These are phyloP conservation scores for Pyrenophora graminea DNA, from an alignment of 2,329 filamentous ascomycete species.

Conservation along the genomic window DNA sequence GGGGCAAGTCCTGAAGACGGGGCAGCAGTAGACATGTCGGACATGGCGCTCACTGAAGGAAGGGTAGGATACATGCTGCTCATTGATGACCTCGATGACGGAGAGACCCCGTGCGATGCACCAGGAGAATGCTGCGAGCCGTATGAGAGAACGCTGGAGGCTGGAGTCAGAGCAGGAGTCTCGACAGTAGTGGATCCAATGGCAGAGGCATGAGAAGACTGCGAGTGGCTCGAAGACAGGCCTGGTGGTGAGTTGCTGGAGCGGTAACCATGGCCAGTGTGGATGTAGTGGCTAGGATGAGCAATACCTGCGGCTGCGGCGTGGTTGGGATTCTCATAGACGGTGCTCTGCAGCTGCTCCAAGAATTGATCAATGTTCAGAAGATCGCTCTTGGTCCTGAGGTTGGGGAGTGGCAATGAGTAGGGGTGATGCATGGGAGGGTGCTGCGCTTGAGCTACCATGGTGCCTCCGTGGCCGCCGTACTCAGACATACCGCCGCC, in stretches of 20 bases:
- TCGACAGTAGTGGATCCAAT: slow-evolving; percentile 54
- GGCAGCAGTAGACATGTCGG: slow-evolving; percentile 63
- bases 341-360: slow-evolving; percentile 92
- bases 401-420: slow-evolving; percentile 84
- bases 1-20: slow-evolving; percentile 71
- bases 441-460: slow-evolving; percentile 58
- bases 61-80: slow-evolving; percentile 75
- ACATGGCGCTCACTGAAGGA: slow-evolving; percentile 70
- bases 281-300: slow-evolving; percentile 71
- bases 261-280: slow-evolving; percentile 57
- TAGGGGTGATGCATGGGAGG: slow-evolving; percentile 79
- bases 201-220: slow-evolving; percentile 59
- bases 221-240: slow-evolving; percentile 41
- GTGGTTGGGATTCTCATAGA: slow-evolving; percentile 89
- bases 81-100: slow-evolving; percentile 60
- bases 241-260: slow-evolving; percentile 62
- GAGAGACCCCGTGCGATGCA: slow-evolving; percentile 66
- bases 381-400: slow-evolving; percentile 91
- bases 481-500: slow-evolving; percentile 55
- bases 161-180: slow-evolving; percentile 76
- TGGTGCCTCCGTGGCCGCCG: slow-evolving; percentile 58
- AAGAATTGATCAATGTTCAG: slow-evolving; percentile 93
- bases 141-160: slow-evolving; percentile 76
- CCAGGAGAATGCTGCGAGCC: slow-evolving; percentile 77
- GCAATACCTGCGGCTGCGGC: slow-evolving; percentile 78